Percentiles rank a stretch among this genome's conserved stretches.
Evolutionary conservation across 495 filamentous ascomycete genomes (phyloP).

Genomic region (Daldinia grandis): DNA sequence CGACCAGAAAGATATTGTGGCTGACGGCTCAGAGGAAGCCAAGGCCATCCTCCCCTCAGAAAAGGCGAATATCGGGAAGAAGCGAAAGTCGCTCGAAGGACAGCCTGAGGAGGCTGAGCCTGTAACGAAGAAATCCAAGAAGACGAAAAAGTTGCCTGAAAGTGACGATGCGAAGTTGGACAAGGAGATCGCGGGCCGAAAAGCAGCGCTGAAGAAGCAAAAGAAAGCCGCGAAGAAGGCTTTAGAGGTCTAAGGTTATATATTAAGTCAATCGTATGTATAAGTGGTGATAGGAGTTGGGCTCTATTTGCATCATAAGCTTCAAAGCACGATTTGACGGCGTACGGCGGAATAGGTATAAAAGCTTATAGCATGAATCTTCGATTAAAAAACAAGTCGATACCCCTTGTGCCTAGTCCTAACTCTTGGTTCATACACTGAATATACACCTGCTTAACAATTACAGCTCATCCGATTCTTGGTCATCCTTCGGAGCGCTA

Average conservation of each 20-base stretch:
- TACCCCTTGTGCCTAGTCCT: constrained; percentile 17
- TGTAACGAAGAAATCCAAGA: constrained; percentile 59
- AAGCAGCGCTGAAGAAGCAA: constrained; percentile 67
- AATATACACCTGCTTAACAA: constrained; percentile 5
- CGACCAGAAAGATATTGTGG: constrained; percentile 78
- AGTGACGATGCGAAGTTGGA: constrained; percentile 65
- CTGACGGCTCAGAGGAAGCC: constrained; percentile 62
- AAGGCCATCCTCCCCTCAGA: constrained; percentile 56
- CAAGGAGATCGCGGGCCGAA: constrained; percentile 65
- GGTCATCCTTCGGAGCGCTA: constrained; percentile 31
- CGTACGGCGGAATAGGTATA: constrained; percentile 25
- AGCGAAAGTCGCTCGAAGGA: constrained; percentile 63
- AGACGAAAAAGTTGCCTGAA: constrained; percentile 58
- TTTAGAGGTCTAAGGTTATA: constrained; percentile 47
- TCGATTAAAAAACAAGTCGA: constrained; percentile 18
- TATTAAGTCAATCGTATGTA: constrained; percentile 17
- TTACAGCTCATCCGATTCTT: constrained; percentile 41
- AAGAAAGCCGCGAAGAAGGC: constrained; percentile 68
- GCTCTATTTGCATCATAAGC: constrained; percentile 40
- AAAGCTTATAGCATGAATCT: constrained; percentile 16
- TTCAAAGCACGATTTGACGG: constrained; percentile 24
- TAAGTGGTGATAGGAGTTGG: constrained; percentile 41
- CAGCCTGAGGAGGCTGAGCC: constrained; percentile 49
- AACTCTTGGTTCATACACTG: constrained; percentile 25
- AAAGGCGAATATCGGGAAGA: constrained; percentile 69